Base-by-base conservation (phyloP, 2,329 filamentous ascomycete genomes). In the Metarhizium sp. region DNA sequence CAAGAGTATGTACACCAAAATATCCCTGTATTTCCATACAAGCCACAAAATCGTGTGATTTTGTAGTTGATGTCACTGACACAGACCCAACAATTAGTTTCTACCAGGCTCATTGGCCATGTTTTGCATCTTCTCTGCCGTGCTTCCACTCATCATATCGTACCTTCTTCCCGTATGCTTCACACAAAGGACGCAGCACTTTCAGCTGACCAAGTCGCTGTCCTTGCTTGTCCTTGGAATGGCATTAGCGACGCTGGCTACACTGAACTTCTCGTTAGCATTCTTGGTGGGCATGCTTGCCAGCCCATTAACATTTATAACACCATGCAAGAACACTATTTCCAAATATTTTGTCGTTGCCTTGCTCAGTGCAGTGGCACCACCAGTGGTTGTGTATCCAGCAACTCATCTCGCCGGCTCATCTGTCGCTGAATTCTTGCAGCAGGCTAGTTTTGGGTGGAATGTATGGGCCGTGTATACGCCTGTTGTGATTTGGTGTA, bases 161-260 rank as follows among this genome's bases (percentile, higher is more conserved):
- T 67, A 73, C 56, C 56, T 84, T 32, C 71, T 90, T 25, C 76
- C 76, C 30, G 67, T 69, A 29, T 70, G 73, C 58, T 79, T 72
- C 64, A 71, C 69, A 29, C 82, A 84, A 1, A 85, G 83, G 0
- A 61, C 69, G 4, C 89, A 92, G 66, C 86, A 92, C 65, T 85
- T 87, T 64, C 81, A 85, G 50, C 81, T 96, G 52, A 84, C 91
- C 60, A 92, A 95, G 68, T 94, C 87, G 56, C 91, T 97, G 75
- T 95, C 91, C 6, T 82, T 97, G n/a, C 83, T 99, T 13, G 78
- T 95, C 10, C 81, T 97, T 0, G 94, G 94, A 63, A 89, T 96
- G 76, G 92, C 90, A 64, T 84, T 99, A 60, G 92, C 92, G 13
- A 87, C 92, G 1, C 86, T 99, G 13, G 92, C 94, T 2, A 99